Percentiles rank a stretch among this genome's conserved stretches.
phyloP scores from a whole-genome alignment of 2,329 filamentous ascomycete species.

The Lasiodiplodia gonubiensis region DNA sequence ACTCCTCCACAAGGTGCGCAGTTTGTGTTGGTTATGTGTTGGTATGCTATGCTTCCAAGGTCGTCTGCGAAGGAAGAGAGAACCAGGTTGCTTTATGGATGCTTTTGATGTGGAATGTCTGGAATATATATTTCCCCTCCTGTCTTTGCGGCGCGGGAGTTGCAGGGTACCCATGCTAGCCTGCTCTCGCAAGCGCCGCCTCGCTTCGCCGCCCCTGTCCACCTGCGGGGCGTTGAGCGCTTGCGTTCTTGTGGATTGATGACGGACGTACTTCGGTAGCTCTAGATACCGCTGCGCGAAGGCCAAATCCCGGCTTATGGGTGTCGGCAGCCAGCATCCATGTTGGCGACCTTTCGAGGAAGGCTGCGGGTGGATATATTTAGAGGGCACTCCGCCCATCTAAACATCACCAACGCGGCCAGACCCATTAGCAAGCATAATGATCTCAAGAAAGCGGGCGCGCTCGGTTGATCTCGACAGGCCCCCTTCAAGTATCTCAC shows the following conservation, averaged over 20 bases:
- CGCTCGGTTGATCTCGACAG: constrained; percentile 6
- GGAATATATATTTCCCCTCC: neutral
- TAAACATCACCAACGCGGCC: neutral
- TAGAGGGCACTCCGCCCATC: neutral
- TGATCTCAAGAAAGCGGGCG: neutral
- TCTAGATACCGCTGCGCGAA: neutral
- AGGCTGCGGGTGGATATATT: neutral
- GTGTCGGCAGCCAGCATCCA: neutral
- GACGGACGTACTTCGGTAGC: no score
- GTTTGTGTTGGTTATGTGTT: neutral
- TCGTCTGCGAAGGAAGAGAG: neutral
- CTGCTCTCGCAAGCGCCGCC: neutral
- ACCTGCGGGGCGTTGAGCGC: neutral
- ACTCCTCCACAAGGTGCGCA: neutral
- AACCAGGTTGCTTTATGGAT: neutral
- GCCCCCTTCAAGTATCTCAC: neutral
- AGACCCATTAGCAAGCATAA: neutral
- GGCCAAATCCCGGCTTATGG: neutral
- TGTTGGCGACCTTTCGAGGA: neutral
- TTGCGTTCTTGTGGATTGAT: no score
- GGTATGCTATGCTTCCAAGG: neutral
- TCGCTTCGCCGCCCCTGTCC: neutral
- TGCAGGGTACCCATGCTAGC: neutral
- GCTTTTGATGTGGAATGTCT: neutral
- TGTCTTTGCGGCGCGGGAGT: neutral